Base-by-base conservation (phyloP, 1,284 basidiomycete species). In the Fistulina hepatica region DNA sequence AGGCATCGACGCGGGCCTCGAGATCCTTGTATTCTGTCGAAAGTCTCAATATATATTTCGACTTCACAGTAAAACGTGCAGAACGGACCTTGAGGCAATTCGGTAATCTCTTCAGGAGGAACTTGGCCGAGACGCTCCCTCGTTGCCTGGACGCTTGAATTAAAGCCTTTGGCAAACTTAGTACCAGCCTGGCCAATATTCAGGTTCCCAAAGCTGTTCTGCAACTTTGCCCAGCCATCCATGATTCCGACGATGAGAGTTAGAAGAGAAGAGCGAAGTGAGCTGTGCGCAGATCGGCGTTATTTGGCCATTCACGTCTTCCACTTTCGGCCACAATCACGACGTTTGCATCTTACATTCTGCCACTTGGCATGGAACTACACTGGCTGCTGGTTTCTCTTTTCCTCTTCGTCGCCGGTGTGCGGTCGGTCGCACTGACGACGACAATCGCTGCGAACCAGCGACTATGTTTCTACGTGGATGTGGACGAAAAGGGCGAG, bases 401-500 rank as follows among this genome's bases (percentile, higher is more conserved):
- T 56, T 40, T 50, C 56, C 32, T 47, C 59, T 11, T 57, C 43
- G 39, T 45, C 61, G 8, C 51, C 53, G 22, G 27, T 51, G 59
- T 52, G 6, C 51, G 54, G n/a, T 60, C 59, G 3, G 60, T 88
- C 1, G 92, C 95, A 0, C 63, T 99, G 33, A 97, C 94, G 2
- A 91, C 92, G 3, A 69, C 82, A 21, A 75, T 98, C 42, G 65
- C 73, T 13, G 79, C 90, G 1, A 92, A 91, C 54, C 88, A 95
- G 54, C 71, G 85, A 36, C 64, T 86, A 39, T 99, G 95, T 61
- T 98, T 93, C 63, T 97, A 90, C 53, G 89, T 91, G 6, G 90
- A 93, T 56, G 92, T 95, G n/a, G 94, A 97, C 65, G 89, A 91
- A 60, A 76, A 70, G 1, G 82, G 82, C 30, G 89, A 93, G 62